Conservation (phyloP, 176 grass and related monocot species). For the Aegilops speltoides region DNA sequence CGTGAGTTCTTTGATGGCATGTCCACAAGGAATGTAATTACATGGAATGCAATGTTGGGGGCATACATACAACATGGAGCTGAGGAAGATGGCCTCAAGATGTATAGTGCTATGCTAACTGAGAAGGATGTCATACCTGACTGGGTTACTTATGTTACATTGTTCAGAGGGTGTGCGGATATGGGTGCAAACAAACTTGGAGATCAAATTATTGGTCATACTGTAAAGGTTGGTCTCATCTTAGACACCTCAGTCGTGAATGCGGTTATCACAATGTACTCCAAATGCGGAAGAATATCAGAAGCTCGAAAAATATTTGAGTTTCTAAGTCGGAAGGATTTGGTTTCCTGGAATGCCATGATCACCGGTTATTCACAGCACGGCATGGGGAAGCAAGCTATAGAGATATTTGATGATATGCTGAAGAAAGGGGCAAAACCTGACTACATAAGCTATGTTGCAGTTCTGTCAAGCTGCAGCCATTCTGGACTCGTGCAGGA, state of each 20-base stretch:
- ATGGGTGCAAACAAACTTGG: conserved; percentile 74
- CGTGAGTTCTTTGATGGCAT: conserved; percentile 74
- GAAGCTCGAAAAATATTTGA: conserved; percentile 73
- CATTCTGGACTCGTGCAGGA: conserved; percentile 78
- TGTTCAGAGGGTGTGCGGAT: conserved; percentile 84
- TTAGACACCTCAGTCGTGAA: conserved; percentile 65
- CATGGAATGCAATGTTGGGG: conserved; percentile 90
- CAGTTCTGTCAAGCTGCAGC: conserved; percentile 81
- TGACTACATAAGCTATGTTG: conserved; percentile 97
- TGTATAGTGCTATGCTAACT: conserved; percentile 60
- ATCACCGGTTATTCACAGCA: conserved; percentile 96
- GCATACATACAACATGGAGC: conserved; percentile 78
- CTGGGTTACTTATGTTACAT: conserved; percentile 86
- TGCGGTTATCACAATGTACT: conserved; percentile 92
- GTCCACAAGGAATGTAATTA: conserved; percentile 72
- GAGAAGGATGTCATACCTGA: conserved; percentile 71
- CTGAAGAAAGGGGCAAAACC: conserved; percentile 54
- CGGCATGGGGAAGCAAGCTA: conserved; percentile 80
- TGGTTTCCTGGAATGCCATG: conserved; percentile 98
- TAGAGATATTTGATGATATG: conserved; percentile 70
- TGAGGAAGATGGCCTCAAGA: conserved; percentile 88
- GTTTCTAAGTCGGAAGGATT: conserved; percentile 62
- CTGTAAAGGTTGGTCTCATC: conserved; percentile 66
- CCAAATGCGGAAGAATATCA: conserved; percentile 81
- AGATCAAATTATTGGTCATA: conserved; percentile 67